A percentile compares a stretch with the other conserved stretches of the same genome.
Conservation (phyloP, 1,284 basidiomycete genomes). For the Gomphus sp. region DNA sequence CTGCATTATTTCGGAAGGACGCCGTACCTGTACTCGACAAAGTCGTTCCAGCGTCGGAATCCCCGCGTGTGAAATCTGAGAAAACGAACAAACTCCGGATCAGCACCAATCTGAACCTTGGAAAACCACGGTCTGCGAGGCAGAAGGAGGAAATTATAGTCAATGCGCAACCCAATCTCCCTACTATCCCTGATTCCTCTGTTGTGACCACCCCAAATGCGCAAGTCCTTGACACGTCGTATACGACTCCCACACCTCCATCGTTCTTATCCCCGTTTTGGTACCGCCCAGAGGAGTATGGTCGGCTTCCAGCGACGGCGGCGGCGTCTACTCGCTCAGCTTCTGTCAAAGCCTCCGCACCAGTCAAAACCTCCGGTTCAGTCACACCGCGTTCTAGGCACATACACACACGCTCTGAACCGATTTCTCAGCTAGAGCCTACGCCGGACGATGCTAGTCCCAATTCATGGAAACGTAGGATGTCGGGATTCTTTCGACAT, state of each 20-base stretch:
- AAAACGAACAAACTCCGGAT: neutral
- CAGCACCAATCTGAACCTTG: neutral
- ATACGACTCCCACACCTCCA: constrained; percentile 4
- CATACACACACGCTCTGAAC: constrained; percentile 1
- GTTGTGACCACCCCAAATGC: neutral
- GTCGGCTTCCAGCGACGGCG: constrained; percentile 1
- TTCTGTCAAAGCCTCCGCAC: neutral
- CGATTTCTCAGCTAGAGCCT: neutral
- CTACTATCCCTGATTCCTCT: constrained; percentile 1
- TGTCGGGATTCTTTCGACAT: constrained; percentile 7
- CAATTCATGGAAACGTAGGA: neutral
- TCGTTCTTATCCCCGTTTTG: constrained; percentile 10
- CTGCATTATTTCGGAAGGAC: constrained; percentile 8
- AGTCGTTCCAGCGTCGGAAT: neutral
- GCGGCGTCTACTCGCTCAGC: neutral
- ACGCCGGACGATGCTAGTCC: neutral
- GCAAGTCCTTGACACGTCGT: neutral
- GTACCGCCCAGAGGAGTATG: constrained; percentile 8
- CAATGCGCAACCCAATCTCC: neutral
- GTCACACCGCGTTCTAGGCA: neutral
- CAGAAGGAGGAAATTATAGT: neutral
- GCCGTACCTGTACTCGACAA: constrained; percentile 6
- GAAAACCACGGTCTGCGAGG: neutral
- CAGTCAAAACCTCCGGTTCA: neutral
- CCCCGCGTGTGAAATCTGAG: neutral